Evolutionary conservation across 1,284 basidiomycete species (phyloP).

Genomic region (Omphalotus olearius): DNA sequence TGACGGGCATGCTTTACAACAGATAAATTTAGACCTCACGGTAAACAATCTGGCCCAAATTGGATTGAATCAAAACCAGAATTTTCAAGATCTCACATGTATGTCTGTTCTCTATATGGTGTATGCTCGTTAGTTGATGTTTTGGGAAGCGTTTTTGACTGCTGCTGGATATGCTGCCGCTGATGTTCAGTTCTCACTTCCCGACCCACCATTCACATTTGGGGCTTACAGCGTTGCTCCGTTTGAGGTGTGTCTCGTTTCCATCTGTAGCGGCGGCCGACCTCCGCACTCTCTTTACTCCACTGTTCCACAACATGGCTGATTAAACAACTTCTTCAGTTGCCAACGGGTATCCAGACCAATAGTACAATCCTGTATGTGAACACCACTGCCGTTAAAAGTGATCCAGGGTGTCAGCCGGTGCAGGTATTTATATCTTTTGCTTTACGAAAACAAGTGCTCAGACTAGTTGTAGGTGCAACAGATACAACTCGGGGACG

Average conservation of each 20-base stretch:
- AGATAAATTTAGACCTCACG: slow-evolving; percentile 25
- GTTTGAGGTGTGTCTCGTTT: slow-evolving; percentile 32
- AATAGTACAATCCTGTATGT: slow-evolving; percentile 37
- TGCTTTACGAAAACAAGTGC: slow-evolving; percentile 12
- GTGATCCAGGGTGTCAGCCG: slow-evolving; percentile 37
- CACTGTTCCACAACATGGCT: background rate
- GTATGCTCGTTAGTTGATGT: background rate
- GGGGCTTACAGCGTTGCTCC: slow-evolving; percentile 40
- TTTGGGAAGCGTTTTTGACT: slow-evolving; percentile 39
- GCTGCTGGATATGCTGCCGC: slow-evolving; percentile 51
- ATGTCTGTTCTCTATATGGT: slow-evolving; percentile 13
- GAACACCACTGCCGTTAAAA: slow-evolving; percentile 45
- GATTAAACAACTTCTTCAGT: slow-evolving; percentile 11
- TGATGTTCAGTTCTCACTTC: slow-evolving; percentile 39
- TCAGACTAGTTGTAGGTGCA: slow-evolving; percentile 20
- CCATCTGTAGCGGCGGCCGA: background rate
- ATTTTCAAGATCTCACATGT: slow-evolving; percentile 46
- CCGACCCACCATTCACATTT: slow-evolving; percentile 38
- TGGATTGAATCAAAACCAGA: slow-evolving; percentile 37
- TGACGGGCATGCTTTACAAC: background rate
- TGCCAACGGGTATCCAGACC: slow-evolving; percentile 23
- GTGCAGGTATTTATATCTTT: slow-evolving; percentile 26
- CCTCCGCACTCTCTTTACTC: background rate
- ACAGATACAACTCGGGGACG: slow-evolving; percentile 26
- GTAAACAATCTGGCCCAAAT: slow-evolving; percentile 32